Conservation (phyloP, 2,329 filamentous ascomycete genomes). For the Dothideomycetes sp. region DNA sequence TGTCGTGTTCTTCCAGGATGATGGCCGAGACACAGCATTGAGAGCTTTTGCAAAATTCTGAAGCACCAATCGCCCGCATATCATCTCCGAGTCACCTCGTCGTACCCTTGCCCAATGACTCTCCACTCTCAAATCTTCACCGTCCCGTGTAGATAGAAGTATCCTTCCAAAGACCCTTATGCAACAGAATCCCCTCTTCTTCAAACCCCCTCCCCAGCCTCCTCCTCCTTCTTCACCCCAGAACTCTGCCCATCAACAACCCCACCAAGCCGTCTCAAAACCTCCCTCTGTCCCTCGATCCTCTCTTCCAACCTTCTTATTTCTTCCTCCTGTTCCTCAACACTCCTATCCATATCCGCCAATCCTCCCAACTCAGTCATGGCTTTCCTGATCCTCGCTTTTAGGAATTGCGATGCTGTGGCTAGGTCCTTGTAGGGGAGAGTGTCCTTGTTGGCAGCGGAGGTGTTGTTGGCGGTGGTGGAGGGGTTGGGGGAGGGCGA, state of each 20-base stretch:
- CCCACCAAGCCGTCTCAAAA: slow-evolving; percentile 47
- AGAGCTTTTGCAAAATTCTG: too few relatives aligned
- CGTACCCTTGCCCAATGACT: too few relatives aligned
- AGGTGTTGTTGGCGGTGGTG: not conserved
- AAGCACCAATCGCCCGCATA: too few relatives aligned
- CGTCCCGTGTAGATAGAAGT: not conserved
- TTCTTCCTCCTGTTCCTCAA: slow-evolving; percentile 63
- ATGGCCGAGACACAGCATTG: too few relatives aligned
- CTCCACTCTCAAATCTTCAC: not conserved
- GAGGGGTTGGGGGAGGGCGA: not conserved
- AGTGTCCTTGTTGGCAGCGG: not conserved
- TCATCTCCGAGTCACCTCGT: too few relatives aligned
- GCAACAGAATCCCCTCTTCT: not conserved
- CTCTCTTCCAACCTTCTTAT: slow-evolving; percentile 56
- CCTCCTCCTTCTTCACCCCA: slow-evolving; percentile 31
- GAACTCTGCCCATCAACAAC: slow-evolving; percentile 38
- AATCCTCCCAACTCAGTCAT: slow-evolving; percentile 55
- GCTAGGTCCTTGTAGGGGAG: slow-evolving; percentile 68
- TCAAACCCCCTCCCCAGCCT: slow-evolving; percentile 21
- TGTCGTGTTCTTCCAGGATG: too few relatives aligned
- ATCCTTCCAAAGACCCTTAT: not conserved
- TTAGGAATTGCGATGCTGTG: slow-evolving; percentile 61
- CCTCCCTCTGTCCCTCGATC: slow-evolving; percentile 52
- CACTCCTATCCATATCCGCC: slow-evolving; percentile 59
- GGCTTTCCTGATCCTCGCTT: slow-evolving; percentile 68